Conservation (phyloP, 2,329 filamentous ascomycete species). For the Pezizomycotina sp. region DNA sequence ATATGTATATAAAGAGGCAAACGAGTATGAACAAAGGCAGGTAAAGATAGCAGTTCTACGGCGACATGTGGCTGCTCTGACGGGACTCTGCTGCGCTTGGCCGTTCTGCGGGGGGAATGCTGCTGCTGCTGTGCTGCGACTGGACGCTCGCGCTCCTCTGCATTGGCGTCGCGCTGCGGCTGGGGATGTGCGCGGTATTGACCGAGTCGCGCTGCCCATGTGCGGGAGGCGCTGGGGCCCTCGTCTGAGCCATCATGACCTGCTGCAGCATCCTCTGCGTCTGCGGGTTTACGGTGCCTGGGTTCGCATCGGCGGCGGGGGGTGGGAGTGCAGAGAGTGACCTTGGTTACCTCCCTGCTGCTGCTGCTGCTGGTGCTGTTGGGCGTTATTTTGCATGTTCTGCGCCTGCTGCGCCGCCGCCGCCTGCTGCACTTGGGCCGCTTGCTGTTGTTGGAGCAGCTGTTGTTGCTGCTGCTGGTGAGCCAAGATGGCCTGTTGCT, state of each 20-base stretch:
- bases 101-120: too few species aligned
- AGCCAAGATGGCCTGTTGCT: too few species aligned
- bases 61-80: too few species aligned
- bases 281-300: conserved; percentile 8
- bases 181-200: conserved; percentile 10
- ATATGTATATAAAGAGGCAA: too few species aligned
- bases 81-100: too few species aligned
- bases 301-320: too few species aligned
- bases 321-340: conserved; percentile 16
- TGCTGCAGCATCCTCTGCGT: conserved; percentile 18
- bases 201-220: conserved; percentile 17
- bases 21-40: too few species aligned
- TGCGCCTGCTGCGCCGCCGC: conserved; percentile 1
- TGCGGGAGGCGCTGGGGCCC: conserved; percentile 16
- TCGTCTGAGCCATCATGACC: conserved; percentile 16
- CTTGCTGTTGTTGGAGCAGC: conserved; percentile 9
- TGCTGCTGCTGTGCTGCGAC: too few species aligned
- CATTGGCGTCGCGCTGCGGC: conserved; percentile 18
- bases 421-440: conserved; percentile 1
- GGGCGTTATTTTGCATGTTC: conserved; percentile 3
- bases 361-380: conserved; percentile 14
- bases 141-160: conserved; percentile 15
- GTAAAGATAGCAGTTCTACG: too few species aligned
- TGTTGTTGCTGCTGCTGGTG: conserved; percentile 11
- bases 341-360: conserved; percentile 7